phyloP scores from a whole-genome alignment of 768 basidiomycete genomes.

The Ramaria sp. region DNA sequence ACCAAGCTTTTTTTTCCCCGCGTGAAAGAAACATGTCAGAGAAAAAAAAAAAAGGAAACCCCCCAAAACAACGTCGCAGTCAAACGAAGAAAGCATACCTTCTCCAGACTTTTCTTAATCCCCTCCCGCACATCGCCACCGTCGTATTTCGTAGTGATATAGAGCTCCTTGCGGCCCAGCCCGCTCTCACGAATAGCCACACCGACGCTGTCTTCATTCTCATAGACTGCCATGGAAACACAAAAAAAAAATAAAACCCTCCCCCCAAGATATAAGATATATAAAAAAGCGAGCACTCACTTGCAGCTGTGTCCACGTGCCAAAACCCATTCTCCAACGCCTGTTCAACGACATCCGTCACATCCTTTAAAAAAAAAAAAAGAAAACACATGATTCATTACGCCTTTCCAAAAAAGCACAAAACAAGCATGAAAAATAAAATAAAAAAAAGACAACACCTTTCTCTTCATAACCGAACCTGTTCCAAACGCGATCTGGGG shows the following conservation, averaged over 20 bases:
- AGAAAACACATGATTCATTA: too few relatives aligned
- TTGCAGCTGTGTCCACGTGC: constrained; percentile 48
- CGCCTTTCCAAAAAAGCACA: constrained; percentile 1
- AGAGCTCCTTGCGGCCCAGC: constrained; percentile 40
- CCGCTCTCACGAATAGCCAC: constrained; percentile 45
- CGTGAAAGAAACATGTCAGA: too few relatives aligned
- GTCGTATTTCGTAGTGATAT: constrained; percentile 57
- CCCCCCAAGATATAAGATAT: too few relatives aligned
- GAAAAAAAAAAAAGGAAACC: too few relatives aligned
- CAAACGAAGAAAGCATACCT: neutral
- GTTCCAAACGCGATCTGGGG: neutral
- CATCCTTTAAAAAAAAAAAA: constrained; percentile 35
- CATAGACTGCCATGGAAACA: constrained; percentile 28
- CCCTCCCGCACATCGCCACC: constrained; percentile 36
- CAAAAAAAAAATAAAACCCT: too few relatives aligned
- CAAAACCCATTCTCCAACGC: constrained; percentile 51
- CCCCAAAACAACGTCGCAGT: too few relatives aligned
- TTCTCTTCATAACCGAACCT: neutral
- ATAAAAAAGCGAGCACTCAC: neutral
- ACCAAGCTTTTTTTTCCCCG: constrained; percentile 25
- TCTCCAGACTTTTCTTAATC: constrained; percentile 43
- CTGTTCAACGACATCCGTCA: constrained; percentile 41
- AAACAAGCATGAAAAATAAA: neutral
- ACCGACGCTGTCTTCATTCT: constrained; percentile 49
- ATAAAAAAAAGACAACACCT: neutral